phyloP scores from a whole-genome alignment of 2,329 filamentous ascomycete genomes.

The Diaporthe australafricana region DNA sequence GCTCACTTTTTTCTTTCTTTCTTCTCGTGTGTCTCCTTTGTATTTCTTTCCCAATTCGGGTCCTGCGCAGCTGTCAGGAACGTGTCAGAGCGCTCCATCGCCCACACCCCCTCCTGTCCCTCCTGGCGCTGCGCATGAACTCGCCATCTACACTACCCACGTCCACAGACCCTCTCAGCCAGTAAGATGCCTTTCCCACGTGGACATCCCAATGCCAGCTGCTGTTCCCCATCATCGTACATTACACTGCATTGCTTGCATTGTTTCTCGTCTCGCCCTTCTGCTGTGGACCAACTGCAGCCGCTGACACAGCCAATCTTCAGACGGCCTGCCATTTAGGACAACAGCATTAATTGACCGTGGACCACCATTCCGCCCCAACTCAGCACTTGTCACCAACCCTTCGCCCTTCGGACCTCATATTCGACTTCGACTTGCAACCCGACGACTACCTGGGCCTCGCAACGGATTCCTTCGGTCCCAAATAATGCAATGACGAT shows the following conservation, averaged over 20 bases:
- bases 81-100: slow-evolving; percentile 11
- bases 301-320: slow-evolving; percentile 38
- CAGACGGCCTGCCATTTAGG: slow-evolving; percentile 36
- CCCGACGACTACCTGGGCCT: slow-evolving; percentile 12
- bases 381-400: slow-evolving; percentile 21
- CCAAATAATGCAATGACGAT: slow-evolving; percentile 51
- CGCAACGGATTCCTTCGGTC: neutral
- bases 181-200: slow-evolving; percentile 34
- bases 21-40: slow-evolving; percentile 25
- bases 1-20: slow-evolving; percentile 25
- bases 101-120: slow-evolving; percentile 20
- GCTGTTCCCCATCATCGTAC: slow-evolving; percentile 35
- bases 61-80: slow-evolving; percentile 27
- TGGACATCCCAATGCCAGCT: slow-evolving; percentile 25
- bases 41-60: slow-evolving; percentile 26
- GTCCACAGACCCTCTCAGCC: slow-evolving; percentile 18
- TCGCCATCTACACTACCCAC: slow-evolving; percentile 29
- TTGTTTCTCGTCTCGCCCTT: slow-evolving; percentile 31
- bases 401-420: neutral
- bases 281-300: slow-evolving; percentile 33
- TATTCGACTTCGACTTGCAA: slow-evolving; percentile 6
- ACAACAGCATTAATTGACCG: slow-evolving; percentile 32
- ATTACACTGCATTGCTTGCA: slow-evolving; percentile 37
- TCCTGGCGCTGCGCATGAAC: slow-evolving; percentile 32
- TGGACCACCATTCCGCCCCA: slow-evolving; percentile 11